Percentiles rank a stretch among this genome's conserved stretches.
Evolutionary conservation across 352 stramenopile genomes (phyloP).

Genomic region (Pythium plurisporium): DNA sequence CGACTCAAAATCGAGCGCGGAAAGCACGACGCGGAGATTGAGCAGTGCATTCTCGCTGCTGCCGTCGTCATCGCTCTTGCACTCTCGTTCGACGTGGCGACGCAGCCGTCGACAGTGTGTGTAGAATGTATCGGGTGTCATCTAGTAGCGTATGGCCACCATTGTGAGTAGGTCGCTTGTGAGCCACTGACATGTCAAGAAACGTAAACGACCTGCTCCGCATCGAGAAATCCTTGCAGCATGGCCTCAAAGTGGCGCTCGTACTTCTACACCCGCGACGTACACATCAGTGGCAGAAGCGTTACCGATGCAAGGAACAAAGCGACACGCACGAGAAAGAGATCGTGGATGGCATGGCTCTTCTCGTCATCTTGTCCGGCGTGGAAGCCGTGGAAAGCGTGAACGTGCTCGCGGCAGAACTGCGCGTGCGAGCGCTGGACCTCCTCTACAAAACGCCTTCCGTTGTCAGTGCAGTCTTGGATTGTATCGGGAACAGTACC

Average conservation of each 20-base stretch:
- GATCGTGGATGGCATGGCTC: constrained; percentile 30
- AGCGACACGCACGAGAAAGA: constrained; percentile 32
- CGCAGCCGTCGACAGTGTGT: constrained; percentile 38
- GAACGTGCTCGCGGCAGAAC: constrained; percentile 25
- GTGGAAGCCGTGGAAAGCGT: constrained; percentile 30
- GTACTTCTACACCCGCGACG: constrained; percentile 33
- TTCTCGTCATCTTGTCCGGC: constrained; percentile 33
- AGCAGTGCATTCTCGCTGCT: constrained; percentile 23
- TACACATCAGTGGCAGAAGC: no score
- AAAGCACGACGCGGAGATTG: constrained; percentile 46
- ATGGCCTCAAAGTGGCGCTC: constrained; percentile 45
- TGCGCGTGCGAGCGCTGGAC: not conserved
- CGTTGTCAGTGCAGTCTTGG: not conserved
- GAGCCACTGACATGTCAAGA: not conserved
- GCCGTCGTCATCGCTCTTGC: not conserved
- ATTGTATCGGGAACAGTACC: not conserved
- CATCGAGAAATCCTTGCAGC: constrained; percentile 35
- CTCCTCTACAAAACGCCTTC: constrained; percentile 3
- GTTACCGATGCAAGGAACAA: not conserved
- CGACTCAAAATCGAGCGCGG: constrained; percentile 44
- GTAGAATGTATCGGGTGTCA: constrained; percentile 46
- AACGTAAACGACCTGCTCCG: constrained; percentile 28
- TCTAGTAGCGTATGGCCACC: no score
- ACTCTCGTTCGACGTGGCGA: constrained; percentile 19
- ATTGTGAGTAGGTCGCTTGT: no score